These are phyloP conservation scores for Phytopythium sindhum DNA, from an alignment of 352 stramenopile species.

Conservation along the genomic window DNA sequence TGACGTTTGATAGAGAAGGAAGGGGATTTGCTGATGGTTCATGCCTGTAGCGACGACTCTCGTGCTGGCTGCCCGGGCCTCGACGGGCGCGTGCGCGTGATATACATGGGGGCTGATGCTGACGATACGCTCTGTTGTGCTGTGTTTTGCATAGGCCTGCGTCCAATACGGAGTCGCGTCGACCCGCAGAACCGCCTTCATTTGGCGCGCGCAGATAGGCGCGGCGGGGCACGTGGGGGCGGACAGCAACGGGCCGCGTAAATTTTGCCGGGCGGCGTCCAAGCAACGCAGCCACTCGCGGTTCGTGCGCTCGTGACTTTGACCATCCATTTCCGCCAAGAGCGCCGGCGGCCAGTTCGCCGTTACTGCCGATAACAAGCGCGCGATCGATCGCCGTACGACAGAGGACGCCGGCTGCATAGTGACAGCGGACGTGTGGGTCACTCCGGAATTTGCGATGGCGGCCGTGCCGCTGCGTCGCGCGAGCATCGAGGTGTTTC, in stretches of 20 bases:
- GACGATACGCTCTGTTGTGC: too few species aligned
- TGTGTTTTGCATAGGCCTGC: too few species aligned
- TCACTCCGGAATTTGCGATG: neutral
- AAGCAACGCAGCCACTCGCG: neutral
- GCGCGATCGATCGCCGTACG: neutral
- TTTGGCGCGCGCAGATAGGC: neutral
- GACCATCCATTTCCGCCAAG: neutral
- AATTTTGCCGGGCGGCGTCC: neutral
- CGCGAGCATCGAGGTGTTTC: conserved; percentile 65
- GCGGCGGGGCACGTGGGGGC: neutral
- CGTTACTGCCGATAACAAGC: neutral
- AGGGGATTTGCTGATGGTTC: too few species aligned
- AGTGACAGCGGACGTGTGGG: neutral
- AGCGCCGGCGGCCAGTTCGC: neutral
- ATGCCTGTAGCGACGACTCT: too few species aligned
- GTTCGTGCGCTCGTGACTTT: neutral
- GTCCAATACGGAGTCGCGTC: too few species aligned
- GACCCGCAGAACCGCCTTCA: neutral
- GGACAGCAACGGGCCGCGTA: neutral
- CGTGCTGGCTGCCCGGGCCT: too few species aligned
- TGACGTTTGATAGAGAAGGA: too few species aligned
- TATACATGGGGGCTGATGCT: too few species aligned
- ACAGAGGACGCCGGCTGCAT: neutral
- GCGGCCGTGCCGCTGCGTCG: conserved; percentile 17
- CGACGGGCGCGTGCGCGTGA: too few species aligned